phyloP scores from a whole-genome alignment of 257 asterid genomes.

The Fraxinus pennsylvanica region DNA sequence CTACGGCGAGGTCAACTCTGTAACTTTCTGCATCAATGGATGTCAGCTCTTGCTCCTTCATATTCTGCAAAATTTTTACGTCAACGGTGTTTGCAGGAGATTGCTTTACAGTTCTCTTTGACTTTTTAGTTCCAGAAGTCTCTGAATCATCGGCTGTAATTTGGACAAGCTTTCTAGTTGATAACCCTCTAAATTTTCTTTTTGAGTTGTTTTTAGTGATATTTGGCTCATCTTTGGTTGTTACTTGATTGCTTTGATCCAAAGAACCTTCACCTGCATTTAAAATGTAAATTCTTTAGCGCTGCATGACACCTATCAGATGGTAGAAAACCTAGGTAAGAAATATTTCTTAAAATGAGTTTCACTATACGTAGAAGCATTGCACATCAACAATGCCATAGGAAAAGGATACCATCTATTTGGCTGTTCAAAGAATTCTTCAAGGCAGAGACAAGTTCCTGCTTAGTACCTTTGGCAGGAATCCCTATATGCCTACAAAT shows the following conservation, averaged over 20 bases:
- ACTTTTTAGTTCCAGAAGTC: conserved; percentile 38
- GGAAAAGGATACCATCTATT: conserved; percentile 47
- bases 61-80: conserved; percentile 21
- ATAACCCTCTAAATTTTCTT: conserved; percentile 36
- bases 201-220: conserved; percentile 30
- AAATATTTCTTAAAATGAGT: conserved; percentile 8
- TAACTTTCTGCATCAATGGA: conserved; percentile 54
- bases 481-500: conserved; percentile 51
- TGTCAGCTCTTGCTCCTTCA: conserved; percentile 41
- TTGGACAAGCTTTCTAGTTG: conserved; percentile 32
- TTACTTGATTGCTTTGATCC: conserved; percentile 26
- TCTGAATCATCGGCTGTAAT: conserved; percentile 17
- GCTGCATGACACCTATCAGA: conserved; percentile 3
- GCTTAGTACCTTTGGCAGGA: conserved; percentile 58
- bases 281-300: conserved; percentile 13
- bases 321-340: neutral
- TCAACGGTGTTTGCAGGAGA: conserved; percentile 29
- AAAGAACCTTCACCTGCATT: conserved; percentile 40
- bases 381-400: neutral
- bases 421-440: conserved; percentile 43
- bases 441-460: conserved; percentile 53
- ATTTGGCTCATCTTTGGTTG: conserved; percentile 31
- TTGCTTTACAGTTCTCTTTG: conserved; percentile 41
- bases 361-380: conserved; percentile 2
- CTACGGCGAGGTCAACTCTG: conserved; percentile 32